Base-by-base conservation (phyloP, 441 rosid species). In the Syzygium syzygioides region DNA sequence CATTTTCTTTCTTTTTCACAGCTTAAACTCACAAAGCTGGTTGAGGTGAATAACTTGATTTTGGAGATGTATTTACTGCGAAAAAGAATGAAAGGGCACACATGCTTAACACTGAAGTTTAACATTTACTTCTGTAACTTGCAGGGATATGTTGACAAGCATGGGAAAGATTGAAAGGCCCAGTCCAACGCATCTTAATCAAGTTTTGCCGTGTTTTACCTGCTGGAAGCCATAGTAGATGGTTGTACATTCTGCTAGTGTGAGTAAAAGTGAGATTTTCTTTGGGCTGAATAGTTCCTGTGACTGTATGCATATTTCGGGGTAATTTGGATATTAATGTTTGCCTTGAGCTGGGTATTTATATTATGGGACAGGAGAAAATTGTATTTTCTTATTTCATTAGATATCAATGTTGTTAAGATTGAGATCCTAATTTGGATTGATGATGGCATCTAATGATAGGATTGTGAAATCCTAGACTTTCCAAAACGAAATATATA, bases 81-180 rank as follows among this genome's bases (percentile, higher is more conserved):
- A 85, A 50, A 52, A 68, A 85, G 59, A 87, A 23, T 76, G 83
- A 76, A 41, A 76, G n/a, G 83, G 83, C 28, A 76, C 52, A 76
- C 52, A 23, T 76, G 83, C 83, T 64, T 54, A 57, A 76, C 25
- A 17, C 85, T 86, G 85, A 79, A 89, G 64, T 53, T 55, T 85
- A 53, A 57, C 83, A 41, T 90, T 85, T 56, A 48, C 37, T 90
- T 79, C 86, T 92, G 89, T 93, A 68, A 79, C 90, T 91, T 95
- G 93, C 94, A 98, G 99, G 99, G 93, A 85, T 98, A 97, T 79
- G 93, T 95, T 83, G 94, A 93, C 48, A 97, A 94, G 93, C 94
- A 92, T 60, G 93, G 94, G 85, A 97, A 95, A 94, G 92, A 94
- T 90, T 94, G 91, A 95, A 92, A 91, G 88, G 90, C 89, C 85